Evolutionary conservation across 2,329 filamentous ascomycete species (phyloP).

Genomic region (Fusarium metavorans): DNA sequence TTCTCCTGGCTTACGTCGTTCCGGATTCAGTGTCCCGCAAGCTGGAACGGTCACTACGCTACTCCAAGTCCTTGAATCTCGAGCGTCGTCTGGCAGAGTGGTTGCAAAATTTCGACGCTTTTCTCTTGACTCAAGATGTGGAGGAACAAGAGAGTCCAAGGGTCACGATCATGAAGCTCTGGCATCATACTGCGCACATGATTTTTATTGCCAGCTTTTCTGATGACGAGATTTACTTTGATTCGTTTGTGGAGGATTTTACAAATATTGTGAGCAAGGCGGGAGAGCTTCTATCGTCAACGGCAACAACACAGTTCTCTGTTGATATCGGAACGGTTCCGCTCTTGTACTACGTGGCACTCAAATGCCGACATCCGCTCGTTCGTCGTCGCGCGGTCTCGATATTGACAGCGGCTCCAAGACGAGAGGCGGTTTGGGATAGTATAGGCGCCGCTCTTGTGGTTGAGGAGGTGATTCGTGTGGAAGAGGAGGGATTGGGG

Average conservation of each 20-base stretch:
- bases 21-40: constrained; percentile 11
- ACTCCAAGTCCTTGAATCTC: neutral
- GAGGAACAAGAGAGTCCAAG: constrained; percentile 7
- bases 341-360: constrained; percentile 26
- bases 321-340: constrained; percentile 26
- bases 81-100: constrained; percentile 6
- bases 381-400: constrained; percentile 19
- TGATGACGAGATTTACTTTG: constrained; percentile 9
- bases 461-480: constrained; percentile 8
- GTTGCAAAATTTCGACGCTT: constrained; percentile 11
- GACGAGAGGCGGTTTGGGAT: constrained; percentile 32
- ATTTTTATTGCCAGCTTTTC: constrained; percentile 9
- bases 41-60: neutral
- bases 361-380: constrained; percentile 31
- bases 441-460: constrained; percentile 24
- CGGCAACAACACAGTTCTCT: constrained; percentile 4
- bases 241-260: constrained; percentile 14
- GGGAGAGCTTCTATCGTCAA: neutral
- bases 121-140: neutral
- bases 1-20: constrained; percentile 15
- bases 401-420: constrained; percentile 18
- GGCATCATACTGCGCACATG: constrained; percentile 19
- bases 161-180: constrained; percentile 19
- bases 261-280: constrained; percentile 10
- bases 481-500: constrained; percentile 22